Evolutionary conservation across 805 yeast genomes (phyloP), one percentile per base, ranked within the genome.

Genomic region (Metschnikowia anglica): DNA sequence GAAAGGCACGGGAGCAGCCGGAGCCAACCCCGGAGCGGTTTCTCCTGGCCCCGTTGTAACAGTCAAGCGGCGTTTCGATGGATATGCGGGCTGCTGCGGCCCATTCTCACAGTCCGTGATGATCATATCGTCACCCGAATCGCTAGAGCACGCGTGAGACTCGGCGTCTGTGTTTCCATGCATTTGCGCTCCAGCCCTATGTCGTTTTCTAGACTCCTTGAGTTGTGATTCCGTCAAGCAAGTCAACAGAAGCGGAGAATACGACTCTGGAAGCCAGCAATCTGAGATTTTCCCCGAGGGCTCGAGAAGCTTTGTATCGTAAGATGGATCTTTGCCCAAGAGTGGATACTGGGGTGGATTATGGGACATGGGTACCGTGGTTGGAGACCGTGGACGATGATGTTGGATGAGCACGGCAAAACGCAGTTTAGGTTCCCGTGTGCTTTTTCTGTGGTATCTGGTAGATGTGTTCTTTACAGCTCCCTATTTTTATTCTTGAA

Each of bases 51-150:
- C 34, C 5, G 29, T 19, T n/a, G 40, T 24, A n/a, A 34, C 34
- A 12, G 55, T 67, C 19, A 67, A 38, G 43, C 74, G 60, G 41
- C 73, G 56, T 37, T 69, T 69, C 2, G 73, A 66, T 3, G 72
- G 73, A 18, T 30, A 43, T 9, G 30, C 31, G 44, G 67, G 71
- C 4, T 48, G 51, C 44, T 34, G 54, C 53, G 32, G 60, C 41
- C 28, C 41, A 26, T 5, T 33, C 32, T 68, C 72, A 8, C 60
- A 53, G 47, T 68, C 74, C 5, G 68, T 59, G 25, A 65, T 52
- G 26, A 58, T 43, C 67, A 66, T 59, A 21, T 66, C 71, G 43
- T 67, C 72, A 34, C 60, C 54, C 4, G 63, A 52, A 21, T 59
- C 66, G 27, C 43, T 38, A 26, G 37, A 51, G 18, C 31, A 31